Evolutionary conservation across 2,329 filamentous ascomycete genomes (phyloP).

Genomic region (Colletotrichum nymphaeae): DNA sequence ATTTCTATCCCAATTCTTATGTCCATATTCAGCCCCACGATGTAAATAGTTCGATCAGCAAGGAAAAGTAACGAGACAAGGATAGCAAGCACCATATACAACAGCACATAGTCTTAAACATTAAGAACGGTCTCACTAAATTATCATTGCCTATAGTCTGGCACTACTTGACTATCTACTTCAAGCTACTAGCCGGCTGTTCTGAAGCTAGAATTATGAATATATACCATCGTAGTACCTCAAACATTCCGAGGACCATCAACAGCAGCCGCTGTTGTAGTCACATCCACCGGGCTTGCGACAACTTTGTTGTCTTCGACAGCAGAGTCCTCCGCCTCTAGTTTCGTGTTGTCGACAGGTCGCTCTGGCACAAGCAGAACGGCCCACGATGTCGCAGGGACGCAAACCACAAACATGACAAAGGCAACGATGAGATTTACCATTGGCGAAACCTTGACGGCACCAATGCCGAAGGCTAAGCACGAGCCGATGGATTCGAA

Average conservation of each 20-base stretch:
- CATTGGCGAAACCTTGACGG: constrained; percentile 57
- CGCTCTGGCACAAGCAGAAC: constrained; percentile 52
- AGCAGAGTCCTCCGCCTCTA: not conserved
- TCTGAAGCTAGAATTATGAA: not conserved
- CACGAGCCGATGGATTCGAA: constrained; percentile 61
- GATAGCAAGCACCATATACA: not conserved
- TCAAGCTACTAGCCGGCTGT: not conserved
- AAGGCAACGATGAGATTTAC: constrained; percentile 60
- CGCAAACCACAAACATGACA: constrained; percentile 57
- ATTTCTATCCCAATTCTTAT: not conserved
- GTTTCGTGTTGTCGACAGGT: constrained; percentile 38
- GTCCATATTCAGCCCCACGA: not conserved
- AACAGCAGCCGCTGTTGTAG: not conserved
- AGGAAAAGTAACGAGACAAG: not conserved
- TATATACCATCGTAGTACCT: not conserved
- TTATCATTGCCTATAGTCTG: not conserved
- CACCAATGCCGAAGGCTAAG: constrained; percentile 59
- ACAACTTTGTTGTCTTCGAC: not conserved
- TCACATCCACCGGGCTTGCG: constrained; percentile 12
- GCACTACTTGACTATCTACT: not conserved
- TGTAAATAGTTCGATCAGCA: not conserved
- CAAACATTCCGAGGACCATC: constrained; percentile 12
- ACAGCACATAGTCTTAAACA: not conserved
- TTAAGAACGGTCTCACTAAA: not conserved
- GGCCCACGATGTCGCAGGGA: constrained; percentile 49